Evolutionary conservation across 305 asterid genomes (phyloP).

Genomic region (Solanum hybrid): DNA sequence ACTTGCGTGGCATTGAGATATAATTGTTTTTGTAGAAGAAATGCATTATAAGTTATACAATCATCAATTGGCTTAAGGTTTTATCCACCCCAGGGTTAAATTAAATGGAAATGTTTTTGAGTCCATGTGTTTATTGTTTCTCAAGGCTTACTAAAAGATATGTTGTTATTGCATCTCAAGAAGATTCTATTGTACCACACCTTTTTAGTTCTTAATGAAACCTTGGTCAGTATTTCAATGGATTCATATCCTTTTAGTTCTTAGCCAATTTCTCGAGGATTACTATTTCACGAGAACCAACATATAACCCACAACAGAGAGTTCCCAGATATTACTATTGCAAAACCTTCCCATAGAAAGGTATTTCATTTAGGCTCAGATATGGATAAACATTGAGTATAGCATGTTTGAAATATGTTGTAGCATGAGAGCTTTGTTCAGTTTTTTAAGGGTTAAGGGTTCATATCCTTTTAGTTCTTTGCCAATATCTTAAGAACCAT

Average conservation of each 20-base stretch:
- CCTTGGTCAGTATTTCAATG: not conserved
- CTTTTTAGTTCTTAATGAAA: not conserved
- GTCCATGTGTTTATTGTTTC: not conserved
- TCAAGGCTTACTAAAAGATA: not conserved
- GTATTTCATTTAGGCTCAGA: not conserved
- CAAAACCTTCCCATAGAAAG: not conserved
- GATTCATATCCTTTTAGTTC: not conserved
- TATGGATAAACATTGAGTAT: not conserved
- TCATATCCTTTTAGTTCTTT: not conserved
- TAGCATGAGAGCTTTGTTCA: not conserved
- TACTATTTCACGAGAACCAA: not conserved
- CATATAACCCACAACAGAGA: not conserved
- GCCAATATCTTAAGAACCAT: not conserved
- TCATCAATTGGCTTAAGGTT: not conserved
- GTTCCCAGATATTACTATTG: constrained; percentile 1
- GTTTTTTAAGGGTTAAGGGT: not conserved
- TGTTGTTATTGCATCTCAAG: not conserved
- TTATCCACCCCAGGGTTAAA: not conserved
- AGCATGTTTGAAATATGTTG: not conserved
- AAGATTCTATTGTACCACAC: not conserved
- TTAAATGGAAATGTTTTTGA: not conserved
- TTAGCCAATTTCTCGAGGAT: not conserved
- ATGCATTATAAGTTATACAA: not conserved
- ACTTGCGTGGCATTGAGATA: not conserved
- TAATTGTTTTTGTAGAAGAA: not conserved